Base-by-base conservation (phyloP, 2,329 filamentous ascomycete genomes). In the Claviceps purpurea region DNA sequence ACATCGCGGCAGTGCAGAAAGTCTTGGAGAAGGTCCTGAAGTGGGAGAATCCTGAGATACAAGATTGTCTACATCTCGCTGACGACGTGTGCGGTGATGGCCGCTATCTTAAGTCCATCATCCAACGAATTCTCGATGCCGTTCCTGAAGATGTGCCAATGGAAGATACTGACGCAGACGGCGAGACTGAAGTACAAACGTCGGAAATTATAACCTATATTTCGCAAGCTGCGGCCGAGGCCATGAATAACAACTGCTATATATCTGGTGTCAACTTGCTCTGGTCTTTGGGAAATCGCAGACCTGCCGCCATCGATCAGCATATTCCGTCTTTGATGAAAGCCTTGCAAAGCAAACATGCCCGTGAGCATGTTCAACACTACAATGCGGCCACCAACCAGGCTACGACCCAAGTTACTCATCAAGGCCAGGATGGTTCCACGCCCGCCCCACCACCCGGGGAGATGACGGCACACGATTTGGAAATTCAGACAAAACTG, bases 311-410 rank as follows among this genome's bases (percentile, higher is more conserved):
- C 57, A 88, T 98, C 56, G 93, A 98, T 65, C 78, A 87, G 54
- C 93, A 98, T 62, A 89, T 97, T 51, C 74, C 79, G 3, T 81
- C 85, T 30, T 75, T 98, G 44, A 95, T 98, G 85, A 96, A 95
- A 67, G 89, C 88, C 0, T 78, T 99, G 59, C 91, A 95, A 60
- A 80, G 81, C 49, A 96, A 96, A 68, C 79, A 98, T 58, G 90
- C 90, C 0, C 85, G 93, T 59, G 93, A 98, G 57, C 93, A 98
- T 67, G 85, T 98, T 65, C 88, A 73, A 66, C 86, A 82, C 60
- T 89, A 85, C 59, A 76, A 79, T 34, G 73, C 76, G 6, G 67
- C 78, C 49, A 74, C 75, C 55, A 76, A 73, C 55, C 73, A 81
- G 60, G 66, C 70, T n/a, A 64, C 67, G 59, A 65, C 69, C 57